phyloP scores from a whole-genome alignment of 1,284 basidiomycete genomes.

The Ceratobasidium papillatum region DNA sequence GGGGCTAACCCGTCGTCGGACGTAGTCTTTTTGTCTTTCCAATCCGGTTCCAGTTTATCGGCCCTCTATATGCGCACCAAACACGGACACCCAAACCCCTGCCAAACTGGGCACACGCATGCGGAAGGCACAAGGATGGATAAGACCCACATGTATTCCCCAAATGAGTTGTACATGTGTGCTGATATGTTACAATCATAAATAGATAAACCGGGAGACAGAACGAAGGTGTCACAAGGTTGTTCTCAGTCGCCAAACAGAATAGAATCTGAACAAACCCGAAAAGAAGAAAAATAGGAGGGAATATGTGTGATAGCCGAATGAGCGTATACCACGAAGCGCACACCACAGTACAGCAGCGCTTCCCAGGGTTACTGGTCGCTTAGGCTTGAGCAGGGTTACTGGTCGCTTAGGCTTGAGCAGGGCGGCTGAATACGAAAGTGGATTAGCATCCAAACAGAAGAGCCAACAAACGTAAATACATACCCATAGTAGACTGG shows the following conservation, averaged over 20 bases:
- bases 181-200: not conserved
- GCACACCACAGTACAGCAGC: too few relatives aligned
- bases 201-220: not conserved
- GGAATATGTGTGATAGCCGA: too few relatives aligned
- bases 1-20: too few relatives aligned
- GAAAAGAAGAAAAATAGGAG: too few relatives aligned
- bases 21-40: too few relatives aligned
- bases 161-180: not conserved
- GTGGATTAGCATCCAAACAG: not conserved
- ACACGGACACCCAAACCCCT: too few relatives aligned
- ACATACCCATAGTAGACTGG: constrained; percentile 31
- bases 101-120: too few relatives aligned
- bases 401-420: not conserved
- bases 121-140: too few relatives aligned
- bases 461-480: not conserved
- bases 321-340: not conserved
- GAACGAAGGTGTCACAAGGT: not conserved
- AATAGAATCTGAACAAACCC: not conserved
- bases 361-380: not conserved
- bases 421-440: not conserved
- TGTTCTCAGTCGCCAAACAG: not conserved
- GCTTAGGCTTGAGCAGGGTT: not conserved
- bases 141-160: too few relatives aligned
- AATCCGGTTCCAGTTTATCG: too few relatives aligned
- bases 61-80: too few relatives aligned